Evolutionary conservation across 257 asterid species (phyloP).

Genomic region (Nicotiana tomentosiformis): DNA sequence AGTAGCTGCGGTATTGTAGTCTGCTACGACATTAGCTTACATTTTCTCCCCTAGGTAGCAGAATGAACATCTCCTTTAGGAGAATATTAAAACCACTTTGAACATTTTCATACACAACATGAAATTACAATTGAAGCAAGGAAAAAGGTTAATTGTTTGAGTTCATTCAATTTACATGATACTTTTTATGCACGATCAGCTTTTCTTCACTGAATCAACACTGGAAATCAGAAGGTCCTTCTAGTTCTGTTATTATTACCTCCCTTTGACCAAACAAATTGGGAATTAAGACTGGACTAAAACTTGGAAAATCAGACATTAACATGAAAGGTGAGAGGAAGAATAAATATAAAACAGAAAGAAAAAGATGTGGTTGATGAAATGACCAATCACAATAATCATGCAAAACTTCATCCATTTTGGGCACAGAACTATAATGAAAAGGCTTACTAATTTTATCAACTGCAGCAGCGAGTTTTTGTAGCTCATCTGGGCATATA

Average conservation of each 20-base stretch:
- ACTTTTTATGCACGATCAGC: background rate
- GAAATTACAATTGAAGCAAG: background rate
- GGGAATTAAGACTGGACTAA: background rate
- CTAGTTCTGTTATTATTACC: background rate
- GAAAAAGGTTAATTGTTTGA: background rate
- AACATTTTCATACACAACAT: background rate
- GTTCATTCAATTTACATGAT: background rate
- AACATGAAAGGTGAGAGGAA: background rate
- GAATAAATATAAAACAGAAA: background rate
- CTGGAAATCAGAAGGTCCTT: background rate
- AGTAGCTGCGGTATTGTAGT: too few species aligned
- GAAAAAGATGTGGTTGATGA: background rate
- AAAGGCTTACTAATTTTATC: constrained; percentile 76
- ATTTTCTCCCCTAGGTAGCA: background rate
- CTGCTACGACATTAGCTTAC: background rate
- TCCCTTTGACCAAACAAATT: background rate
- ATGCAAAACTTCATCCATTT: background rate
- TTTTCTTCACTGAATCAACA: background rate
- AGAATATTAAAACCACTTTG: background rate
- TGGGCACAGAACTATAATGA: background rate
- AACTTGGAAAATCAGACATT: background rate
- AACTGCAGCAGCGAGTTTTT: constrained; percentile 74
- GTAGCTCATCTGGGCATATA: constrained; percentile 96
- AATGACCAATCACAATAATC: background rate
- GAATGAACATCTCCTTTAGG: background rate